Evolutionary conservation across 2,329 filamentous ascomycete genomes (phyloP).

Genomic region (Hypoxylon rubiginosum): DNA sequence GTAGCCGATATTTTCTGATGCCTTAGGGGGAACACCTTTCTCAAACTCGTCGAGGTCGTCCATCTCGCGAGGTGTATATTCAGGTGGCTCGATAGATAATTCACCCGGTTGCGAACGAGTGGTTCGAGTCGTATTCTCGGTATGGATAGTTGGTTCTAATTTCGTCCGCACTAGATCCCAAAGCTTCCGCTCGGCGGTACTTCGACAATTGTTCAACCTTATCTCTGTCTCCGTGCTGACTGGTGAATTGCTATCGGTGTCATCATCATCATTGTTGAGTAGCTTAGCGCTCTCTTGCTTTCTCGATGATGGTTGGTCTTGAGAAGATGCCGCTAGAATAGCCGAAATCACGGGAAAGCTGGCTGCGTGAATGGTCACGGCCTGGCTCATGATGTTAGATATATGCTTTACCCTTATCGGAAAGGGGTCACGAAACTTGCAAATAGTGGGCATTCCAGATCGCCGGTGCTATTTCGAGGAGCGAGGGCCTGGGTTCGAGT

Average conservation of each 20-base stretch:
- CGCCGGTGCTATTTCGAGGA: slow-evolving; percentile 51
- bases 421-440: slow-evolving; percentile 38
- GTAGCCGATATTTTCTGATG: background rate
- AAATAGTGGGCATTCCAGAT: slow-evolving; percentile 54
- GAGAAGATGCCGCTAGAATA: slow-evolving; percentile 42
- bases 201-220: slow-evolving; percentile 8
- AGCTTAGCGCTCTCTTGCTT: slow-evolving; percentile 39
- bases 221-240: slow-evolving; percentile 1
- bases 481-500: slow-evolving; percentile 32
- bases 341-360: slow-evolving; percentile 45
- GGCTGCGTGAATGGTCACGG: slow-evolving; percentile 37
- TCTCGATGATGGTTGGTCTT: slow-evolving; percentile 42
- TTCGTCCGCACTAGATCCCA: slow-evolving; percentile 45
- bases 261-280: slow-evolving; percentile 6
- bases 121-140: slow-evolving; percentile 17
- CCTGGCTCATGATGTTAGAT: slow-evolving; percentile 36
- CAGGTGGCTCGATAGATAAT: background rate
- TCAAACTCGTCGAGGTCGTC: slow-evolving; percentile 10
- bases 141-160: slow-evolving; percentile 37
- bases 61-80: background rate
- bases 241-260: background rate
- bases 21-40: background rate
- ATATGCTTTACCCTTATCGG: slow-evolving; percentile 2
- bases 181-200: slow-evolving; percentile 37
- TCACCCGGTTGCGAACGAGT: background rate